Conservation (phyloP, 75 land plant species). For the Larix kaempferi region DNA sequence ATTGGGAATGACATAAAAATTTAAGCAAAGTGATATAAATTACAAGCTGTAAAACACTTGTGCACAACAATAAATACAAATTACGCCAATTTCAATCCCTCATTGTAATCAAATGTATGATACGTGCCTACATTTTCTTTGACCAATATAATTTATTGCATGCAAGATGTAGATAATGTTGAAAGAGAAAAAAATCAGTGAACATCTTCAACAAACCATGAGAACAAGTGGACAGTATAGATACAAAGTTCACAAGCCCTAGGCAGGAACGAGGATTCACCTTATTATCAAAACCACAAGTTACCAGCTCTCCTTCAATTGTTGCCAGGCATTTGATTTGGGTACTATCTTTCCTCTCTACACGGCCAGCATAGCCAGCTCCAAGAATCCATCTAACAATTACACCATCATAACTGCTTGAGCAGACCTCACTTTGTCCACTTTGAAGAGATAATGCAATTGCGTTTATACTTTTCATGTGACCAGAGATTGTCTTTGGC, state of each 20-base stretch:
- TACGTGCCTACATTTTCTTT: neutral
- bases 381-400: conserved; percentile 85
- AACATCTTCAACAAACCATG: neutral
- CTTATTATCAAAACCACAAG: conserved; percentile 89
- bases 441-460: conserved; percentile 40
- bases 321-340: conserved; percentile 70
- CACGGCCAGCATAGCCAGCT: conserved; percentile 62
- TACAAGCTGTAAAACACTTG: too few relatives aligned
- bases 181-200: neutral
- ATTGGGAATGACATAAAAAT: too few relatives aligned
- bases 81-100: too few relatives aligned
- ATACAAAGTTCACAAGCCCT: neutral
- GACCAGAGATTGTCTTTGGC: conserved; percentile 72
- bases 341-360: conserved; percentile 54
- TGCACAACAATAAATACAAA: too few relatives aligned
- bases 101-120: too few relatives aligned
- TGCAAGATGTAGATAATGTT: neutral
- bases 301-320: conserved; percentile 51
- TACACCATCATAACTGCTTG: conserved; percentile 93
- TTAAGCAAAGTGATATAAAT: too few relatives aligned
- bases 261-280: conserved; percentile 21
- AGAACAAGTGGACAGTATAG: neutral
- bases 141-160: neutral
- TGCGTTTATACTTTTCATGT: conserved; percentile 76
- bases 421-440: conserved; percentile 43